A percentile compares a stretch with the other conserved stretches of the same genome.
Conservation (phyloP, 2,329 filamentous ascomycete genomes). For the Aspergillus neotritici region DNA sequence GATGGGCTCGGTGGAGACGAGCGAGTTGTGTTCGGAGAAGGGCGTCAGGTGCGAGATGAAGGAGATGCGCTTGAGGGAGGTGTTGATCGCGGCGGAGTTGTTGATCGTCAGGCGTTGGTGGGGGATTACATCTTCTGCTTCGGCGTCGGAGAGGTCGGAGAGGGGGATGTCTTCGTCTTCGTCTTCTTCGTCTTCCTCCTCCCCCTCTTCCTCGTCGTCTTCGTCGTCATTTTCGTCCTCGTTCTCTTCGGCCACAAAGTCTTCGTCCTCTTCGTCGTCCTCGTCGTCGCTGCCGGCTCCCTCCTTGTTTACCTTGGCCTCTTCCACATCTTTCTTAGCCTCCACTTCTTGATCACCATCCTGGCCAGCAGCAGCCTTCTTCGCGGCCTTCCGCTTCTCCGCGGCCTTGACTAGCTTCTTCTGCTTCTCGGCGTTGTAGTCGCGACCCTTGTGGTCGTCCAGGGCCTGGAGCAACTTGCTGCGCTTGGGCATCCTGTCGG, state of each 20-base stretch:
- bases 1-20: slow-evolving; percentile 63
- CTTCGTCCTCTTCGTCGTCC: slow-evolving; percentile 26
- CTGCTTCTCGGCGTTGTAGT: slow-evolving; percentile 73
- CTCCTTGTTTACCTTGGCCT: slow-evolving; percentile 31
- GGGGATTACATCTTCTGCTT: slow-evolving; percentile 79
- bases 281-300: slow-evolving; percentile 23
- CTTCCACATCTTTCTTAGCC: slow-evolving; percentile 32
- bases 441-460: slow-evolving; percentile 54
- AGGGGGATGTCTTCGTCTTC: slow-evolving; percentile 85
- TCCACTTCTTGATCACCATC: slow-evolving; percentile 13
- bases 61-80: slow-evolving; percentile 65
- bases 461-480: slow-evolving; percentile 56
- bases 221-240: slow-evolving; percentile 35
- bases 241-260: slow-evolving; percentile 13
- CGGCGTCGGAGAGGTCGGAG: slow-evolving; percentile 75
- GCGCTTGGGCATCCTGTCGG: slow-evolving; percentile 46
- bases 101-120: slow-evolving; percentile 95
- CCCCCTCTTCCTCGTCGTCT: slow-evolving; percentile 34
- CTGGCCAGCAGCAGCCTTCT: slow-evolving; percentile 17
- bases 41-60: slow-evolving; percentile 57
- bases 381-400: slow-evolving; percentile 41
- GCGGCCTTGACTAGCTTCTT: slow-evolving; percentile 55
- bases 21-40: slow-evolving; percentile 77
- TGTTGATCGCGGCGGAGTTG: slow-evolving; percentile 80
- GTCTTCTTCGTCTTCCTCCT: slow-evolving; percentile 61